Percentiles rank a stretch among this genome's conserved stretches.
These are phyloP conservation scores for Sabuloglossum arenarium DNA, from an alignment of 495 filamentous ascomycete species.

Conservation along the genomic window DNA sequence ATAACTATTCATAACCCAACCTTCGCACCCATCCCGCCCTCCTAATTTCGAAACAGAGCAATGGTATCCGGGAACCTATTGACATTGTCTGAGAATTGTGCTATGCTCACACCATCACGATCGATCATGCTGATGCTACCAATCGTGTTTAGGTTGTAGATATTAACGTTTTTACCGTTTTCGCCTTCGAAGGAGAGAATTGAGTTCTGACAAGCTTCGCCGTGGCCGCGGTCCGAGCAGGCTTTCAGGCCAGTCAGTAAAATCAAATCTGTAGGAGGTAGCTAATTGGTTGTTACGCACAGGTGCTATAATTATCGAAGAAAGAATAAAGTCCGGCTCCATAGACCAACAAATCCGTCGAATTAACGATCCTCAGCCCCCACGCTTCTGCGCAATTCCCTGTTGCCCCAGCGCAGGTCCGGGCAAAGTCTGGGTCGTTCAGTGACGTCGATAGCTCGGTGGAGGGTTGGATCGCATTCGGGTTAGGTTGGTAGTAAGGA, in stretches of 20 bases:
- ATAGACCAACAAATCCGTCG: constrained; percentile 13
- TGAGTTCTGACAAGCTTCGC: constrained; percentile 34
- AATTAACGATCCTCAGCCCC: constrained; percentile 26
- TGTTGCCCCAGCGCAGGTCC: constrained; percentile 13
- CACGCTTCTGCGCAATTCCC: constrained; percentile 26
- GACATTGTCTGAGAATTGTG: constrained; percentile 29
- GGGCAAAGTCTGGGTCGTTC: constrained; percentile 18
- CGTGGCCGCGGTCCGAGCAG: constrained; percentile 25
- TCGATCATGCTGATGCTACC: constrained; percentile 25
- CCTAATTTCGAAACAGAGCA: constrained; percentile 22
- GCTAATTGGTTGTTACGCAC: not conserved
- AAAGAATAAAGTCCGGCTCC: constrained; percentile 28
- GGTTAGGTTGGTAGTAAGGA: constrained; percentile 27
- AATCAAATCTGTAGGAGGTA: not conserved
- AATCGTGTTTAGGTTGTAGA: constrained; percentile 31
- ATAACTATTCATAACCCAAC: no score
- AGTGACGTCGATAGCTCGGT: constrained; percentile 10
- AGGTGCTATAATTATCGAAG: constrained; percentile 30
- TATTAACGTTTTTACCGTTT: constrained; percentile 10
- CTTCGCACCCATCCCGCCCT: no score
- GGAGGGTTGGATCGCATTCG: constrained; percentile 15
- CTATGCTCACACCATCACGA: constrained; percentile 27
- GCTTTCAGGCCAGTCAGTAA: constrained; percentile 2
- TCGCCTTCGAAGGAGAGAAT: constrained; percentile 34
- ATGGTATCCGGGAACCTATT: constrained; percentile 32